Evolutionary conservation across 129 eudicot species (phyloP).

Genomic region (Escallonia rubra): DNA sequence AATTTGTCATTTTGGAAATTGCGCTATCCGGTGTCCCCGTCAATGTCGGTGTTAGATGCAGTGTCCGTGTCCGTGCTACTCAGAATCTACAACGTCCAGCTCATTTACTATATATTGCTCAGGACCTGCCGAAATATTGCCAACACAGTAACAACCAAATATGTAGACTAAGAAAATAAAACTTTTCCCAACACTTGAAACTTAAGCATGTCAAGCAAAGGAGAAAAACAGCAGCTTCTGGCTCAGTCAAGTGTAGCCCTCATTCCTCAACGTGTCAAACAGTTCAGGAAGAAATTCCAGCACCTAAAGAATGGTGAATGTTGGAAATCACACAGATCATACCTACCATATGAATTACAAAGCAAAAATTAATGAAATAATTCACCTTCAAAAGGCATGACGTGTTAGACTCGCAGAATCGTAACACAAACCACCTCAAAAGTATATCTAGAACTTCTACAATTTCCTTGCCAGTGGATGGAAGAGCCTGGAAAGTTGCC

Average conservation of each 20-base stretch:
- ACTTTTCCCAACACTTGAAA: neutral
- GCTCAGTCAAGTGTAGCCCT: constrained; percentile 87
- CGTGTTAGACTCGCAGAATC: constrained; percentile 92
- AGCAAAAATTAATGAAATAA: neutral
- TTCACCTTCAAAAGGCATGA: constrained; percentile 91
- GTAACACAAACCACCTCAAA: constrained; percentile 90
- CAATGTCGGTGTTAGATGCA: too few relatives aligned
- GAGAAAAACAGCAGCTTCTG: constrained; percentile 93
- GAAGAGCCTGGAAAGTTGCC: constrained; percentile 20
- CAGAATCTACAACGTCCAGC: neutral
- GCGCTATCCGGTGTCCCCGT: too few relatives aligned
- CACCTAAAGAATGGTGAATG: too few relatives aligned
- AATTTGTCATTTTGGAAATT: too few relatives aligned
- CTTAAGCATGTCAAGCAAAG: constrained; percentile 59
- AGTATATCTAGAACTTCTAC: constrained; percentile 83
- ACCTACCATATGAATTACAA: neutral
- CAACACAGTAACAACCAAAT: neutral
- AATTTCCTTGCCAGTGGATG: constrained; percentile 62
- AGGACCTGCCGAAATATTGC: constrained; percentile 1
- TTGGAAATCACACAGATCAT: constrained; percentile 10
- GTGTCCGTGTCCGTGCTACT: too few relatives aligned
- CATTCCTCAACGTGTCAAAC: constrained; percentile 61
- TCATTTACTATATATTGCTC: neutral
- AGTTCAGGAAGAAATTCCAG: constrained; percentile 95
- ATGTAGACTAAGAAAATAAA: neutral